phyloP scores from a whole-genome alignment of 2,329 filamentous ascomycete species.

The Cladosporium sphaerospermum region DNA sequence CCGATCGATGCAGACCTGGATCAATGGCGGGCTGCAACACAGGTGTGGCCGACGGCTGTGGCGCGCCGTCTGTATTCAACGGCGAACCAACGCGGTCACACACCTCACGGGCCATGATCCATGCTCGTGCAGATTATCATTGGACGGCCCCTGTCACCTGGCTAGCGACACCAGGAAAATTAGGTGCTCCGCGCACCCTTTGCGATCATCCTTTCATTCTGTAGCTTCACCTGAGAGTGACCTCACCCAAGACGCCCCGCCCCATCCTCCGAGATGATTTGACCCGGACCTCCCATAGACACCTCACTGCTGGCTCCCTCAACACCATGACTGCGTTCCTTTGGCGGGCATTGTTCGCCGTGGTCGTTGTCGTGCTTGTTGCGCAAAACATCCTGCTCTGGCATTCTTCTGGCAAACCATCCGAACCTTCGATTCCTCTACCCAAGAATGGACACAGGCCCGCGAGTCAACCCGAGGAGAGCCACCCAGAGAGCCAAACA shows the following conservation, averaged over 20 bases:
- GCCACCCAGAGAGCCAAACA: background rate
- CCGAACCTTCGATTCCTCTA: background rate
- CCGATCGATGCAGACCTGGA: too few species aligned
- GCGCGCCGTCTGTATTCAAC: slow-evolving; percentile 5
- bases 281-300: too few species aligned
- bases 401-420: background rate
- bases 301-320: background rate
- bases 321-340: slow-evolving; percentile 6
- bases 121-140: slow-evolving; percentile 10
- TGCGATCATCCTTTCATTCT: too few species aligned
- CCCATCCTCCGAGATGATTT: too few species aligned
- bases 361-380: slow-evolving; percentile 1
- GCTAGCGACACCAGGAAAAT: background rate
- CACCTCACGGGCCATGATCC: slow-evolving; percentile 7
- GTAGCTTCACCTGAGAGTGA: too few species aligned
- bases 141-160: slow-evolving; percentile 1
- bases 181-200: background rate
- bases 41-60: background rate
- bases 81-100: background rate
- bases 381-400: slow-evolving; percentile 7
- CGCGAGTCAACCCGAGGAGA: background rate
- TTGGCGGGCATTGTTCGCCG: slow-evolving; percentile 3
- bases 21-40: too few species aligned
- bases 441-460: slow-evolving; percentile 1
- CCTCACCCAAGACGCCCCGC: too few species aligned